Evolutionary conservation across 2,329 filamentous ascomycete genomes (phyloP).

Genomic region (Cadophora sp.): DNA sequence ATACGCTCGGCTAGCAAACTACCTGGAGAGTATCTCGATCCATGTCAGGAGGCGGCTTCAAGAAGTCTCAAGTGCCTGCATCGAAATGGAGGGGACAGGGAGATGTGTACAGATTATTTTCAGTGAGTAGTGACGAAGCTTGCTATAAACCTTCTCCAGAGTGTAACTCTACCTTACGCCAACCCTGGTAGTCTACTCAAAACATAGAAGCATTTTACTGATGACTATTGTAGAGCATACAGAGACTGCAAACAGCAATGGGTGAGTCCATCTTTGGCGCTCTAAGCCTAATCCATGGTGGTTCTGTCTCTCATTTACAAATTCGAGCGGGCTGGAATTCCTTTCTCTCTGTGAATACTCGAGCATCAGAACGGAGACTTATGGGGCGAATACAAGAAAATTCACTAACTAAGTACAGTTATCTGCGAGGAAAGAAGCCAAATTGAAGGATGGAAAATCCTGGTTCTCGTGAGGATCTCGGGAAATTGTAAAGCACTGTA

Average conservation of each 20-base stretch:
- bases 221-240: constrained; percentile 71
- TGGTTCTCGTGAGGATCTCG: constrained; percentile 38
- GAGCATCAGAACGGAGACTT: neutral
- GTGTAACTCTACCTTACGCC: neutral
- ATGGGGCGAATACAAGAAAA: neutral
- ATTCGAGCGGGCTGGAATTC: neutral
- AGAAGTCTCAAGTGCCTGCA: constrained; percentile 87
- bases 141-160: neutral
- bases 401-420: constrained; percentile 44
- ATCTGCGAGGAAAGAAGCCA: constrained; percentile 53
- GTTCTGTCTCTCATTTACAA: neutral
- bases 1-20: constrained; percentile 68
- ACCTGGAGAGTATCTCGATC: constrained; percentile 90
- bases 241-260: constrained; percentile 94
- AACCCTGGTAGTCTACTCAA: neutral
- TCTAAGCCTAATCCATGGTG: neutral
- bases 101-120: constrained; percentile 96
- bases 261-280: constrained; percentile 60
- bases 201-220: neutral
- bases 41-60: constrained; percentile 90
- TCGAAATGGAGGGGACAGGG: constrained; percentile 83
- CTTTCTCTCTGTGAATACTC: no score
- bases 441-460: constrained; percentile 44
- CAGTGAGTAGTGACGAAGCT: constrained; percentile 66
- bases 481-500: neutral